Evolutionary conservation across 805 yeast genomes (phyloP).

Genomic region (Cyberlindnera suaveolens): DNA sequence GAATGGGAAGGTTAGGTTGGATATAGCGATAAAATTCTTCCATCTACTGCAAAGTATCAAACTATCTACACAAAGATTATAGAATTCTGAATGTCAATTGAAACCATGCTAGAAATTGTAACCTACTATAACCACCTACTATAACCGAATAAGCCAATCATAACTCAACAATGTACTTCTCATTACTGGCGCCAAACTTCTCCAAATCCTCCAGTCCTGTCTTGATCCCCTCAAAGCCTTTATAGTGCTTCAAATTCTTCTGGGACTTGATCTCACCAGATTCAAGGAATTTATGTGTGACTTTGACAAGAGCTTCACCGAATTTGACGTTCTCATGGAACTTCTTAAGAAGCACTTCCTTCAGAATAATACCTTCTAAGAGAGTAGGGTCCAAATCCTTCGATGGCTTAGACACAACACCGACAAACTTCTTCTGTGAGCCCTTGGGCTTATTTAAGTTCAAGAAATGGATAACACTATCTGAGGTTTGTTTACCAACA

Average conservation of each 20-base stretch:
- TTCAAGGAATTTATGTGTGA: conserved; percentile 28
- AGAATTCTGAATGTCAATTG: no score
- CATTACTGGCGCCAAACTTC: conserved; percentile 35
- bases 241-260: conserved; percentile 27
- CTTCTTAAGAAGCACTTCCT: conserved; percentile 32
- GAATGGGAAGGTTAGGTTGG: background rate
- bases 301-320: conserved; percentile 30
- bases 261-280: conserved; percentile 28
- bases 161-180: conserved; percentile 33
- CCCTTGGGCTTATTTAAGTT: conserved; percentile 16
- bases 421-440: conserved; percentile 27
- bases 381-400: conserved; percentile 17
- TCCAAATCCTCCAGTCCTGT: conserved; percentile 34
- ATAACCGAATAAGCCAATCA: conserved; percentile 1
- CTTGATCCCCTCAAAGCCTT: conserved; percentile 30
- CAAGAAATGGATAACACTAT: conserved; percentile 25
- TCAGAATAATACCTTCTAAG: conserved; percentile 23
- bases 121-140: no score
- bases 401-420: conserved; percentile 34
- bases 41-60: no score
- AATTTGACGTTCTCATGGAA: conserved; percentile 38
- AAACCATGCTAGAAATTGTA: no score
- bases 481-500: conserved; percentile 36
- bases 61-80: no score
- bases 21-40: no score